Evolutionary conservation across 176 grass and related monocot genomes (phyloP), one percentile per base, ranked within the genome.

Genomic region (Elaeis guineensis): DNA sequence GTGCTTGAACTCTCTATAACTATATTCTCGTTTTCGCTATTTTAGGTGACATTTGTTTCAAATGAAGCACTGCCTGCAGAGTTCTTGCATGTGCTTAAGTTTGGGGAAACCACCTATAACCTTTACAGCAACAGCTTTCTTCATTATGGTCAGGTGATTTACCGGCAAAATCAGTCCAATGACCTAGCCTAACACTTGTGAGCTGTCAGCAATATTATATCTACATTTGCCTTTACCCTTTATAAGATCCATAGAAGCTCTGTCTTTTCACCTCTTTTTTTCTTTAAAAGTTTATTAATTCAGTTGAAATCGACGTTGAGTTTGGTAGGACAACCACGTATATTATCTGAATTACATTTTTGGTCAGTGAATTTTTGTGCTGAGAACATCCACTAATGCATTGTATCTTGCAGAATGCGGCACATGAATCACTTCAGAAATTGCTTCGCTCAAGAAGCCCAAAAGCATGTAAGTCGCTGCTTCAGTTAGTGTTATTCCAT

Each of bases 31-130:
- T 50, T 74, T 11, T 80, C 66, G 56, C 75, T 79, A 56, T 87
- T 85, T 85, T 80, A 97, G 92, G 62, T 97, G 68, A 85, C 92
- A 57, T 97, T 91, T 88, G 83, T 88, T 78, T 88, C 81, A n/a
- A 72, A 87, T 76, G 87, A 97, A 85, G 59, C 74, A 70, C 69
- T 97, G 71, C 76, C 83, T 39, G 56, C 54, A 3, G 78, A 88
- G 66, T 80, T 66, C 54, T 85, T 79, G 55, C 83, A 58, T 76
- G 69, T 72, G 51, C 80, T 91, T 72, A 83, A 77, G 58, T 87
- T 91, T 44, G 87, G 87, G 76, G 75, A 76, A 77, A 85, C 21
- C 69, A 78, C 71, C 73, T 97, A 97, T 67, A 88, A 80, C 53
- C 83, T 97, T 19, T 97, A 85, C 60, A 88, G 72, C 62, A 88